These are phyloP conservation scores for Penstemon davidsonii DNA, from an alignment of 257 asterid genomes.

Conservation along the genomic window DNA sequence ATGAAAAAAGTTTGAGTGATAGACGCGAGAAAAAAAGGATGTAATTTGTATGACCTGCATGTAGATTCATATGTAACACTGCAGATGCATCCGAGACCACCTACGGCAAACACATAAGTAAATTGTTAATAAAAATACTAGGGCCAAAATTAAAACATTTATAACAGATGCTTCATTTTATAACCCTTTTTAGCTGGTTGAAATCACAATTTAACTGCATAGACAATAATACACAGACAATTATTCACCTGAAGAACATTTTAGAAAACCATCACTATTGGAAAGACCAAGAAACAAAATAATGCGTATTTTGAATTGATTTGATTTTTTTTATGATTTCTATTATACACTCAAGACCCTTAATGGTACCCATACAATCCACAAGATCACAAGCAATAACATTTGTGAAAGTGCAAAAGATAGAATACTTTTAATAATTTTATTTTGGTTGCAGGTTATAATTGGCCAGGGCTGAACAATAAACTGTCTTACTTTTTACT, in stretches of 20 bases:
- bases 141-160: conserved; percentile 12
- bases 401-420: not conserved
- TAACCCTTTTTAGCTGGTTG: not conserved
- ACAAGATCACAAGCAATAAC: not conserved
- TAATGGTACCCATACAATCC: not conserved
- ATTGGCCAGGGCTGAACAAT: not conserved
- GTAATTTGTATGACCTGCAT: conserved; percentile 64
- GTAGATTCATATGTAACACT: conserved; percentile 69
- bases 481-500: conserved; percentile 10
- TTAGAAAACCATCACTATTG: not conserved
- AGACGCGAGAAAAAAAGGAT: not conserved
- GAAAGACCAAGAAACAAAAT: not conserved
- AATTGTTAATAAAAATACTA: conserved; percentile 13
- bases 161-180: conserved; percentile 10
- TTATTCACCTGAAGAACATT: conserved; percentile 12
- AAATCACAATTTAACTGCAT: conserved; percentile 23
- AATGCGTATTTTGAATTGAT: not conserved
- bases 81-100: conserved; percentile 96
- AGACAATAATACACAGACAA: not conserved
- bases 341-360: not conserved
- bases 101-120: conserved; percentile 39
- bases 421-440: no score
- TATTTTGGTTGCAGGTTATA: no score
- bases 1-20: no score
- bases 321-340: conserved; percentile 7